Percentiles rank a stretch among this genome's conserved stretches.
Conservation (phyloP, 2,329 filamentous ascomycete species). For the Fusarium sarcochroum region DNA sequence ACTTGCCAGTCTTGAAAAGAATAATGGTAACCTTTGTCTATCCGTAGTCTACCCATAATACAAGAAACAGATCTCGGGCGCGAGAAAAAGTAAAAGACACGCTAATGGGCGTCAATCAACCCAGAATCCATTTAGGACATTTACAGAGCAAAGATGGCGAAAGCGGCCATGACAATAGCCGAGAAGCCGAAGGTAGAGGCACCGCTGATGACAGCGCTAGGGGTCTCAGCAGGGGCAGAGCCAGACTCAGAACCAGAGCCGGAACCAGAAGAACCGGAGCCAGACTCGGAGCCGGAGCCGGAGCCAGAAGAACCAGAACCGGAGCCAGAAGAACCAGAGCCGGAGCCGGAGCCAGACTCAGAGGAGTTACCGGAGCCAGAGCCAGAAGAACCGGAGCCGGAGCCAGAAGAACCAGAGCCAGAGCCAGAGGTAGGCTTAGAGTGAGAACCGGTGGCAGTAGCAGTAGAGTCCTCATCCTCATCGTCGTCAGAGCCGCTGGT, state of each 20-base stretch:
- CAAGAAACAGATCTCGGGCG: slow-evolving; percentile 48
- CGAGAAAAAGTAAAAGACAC: slow-evolving; percentile 46
- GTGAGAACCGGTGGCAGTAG: slow-evolving; percentile 32
- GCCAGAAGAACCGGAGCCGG: slow-evolving; percentile 18
- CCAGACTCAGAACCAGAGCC: slow-evolving; percentile 24
- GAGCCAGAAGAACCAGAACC: slow-evolving; percentile 17
- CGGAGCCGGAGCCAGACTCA: slow-evolving; percentile 17
- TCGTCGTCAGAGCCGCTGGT: slow-evolving; percentile 66
- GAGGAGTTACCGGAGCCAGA: slow-evolving; percentile 23
- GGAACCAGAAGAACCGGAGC: slow-evolving; percentile 15
- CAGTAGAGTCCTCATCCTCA: slow-evolving; percentile 63
- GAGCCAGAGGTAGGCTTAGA: slow-evolving; percentile 28
- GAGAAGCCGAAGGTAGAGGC: slow-evolving; percentile 40
- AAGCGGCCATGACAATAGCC: slow-evolving; percentile 35
- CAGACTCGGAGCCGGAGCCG: slow-evolving; percentile 28
- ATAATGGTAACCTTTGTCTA: slow-evolving; percentile 46
- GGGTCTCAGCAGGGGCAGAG: slow-evolving; percentile 37
- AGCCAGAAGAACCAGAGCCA: slow-evolving; percentile 22
- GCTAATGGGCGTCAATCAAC: slow-evolving; percentile 44
- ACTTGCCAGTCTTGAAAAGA: slow-evolving; percentile 10
- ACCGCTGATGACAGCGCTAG: slow-evolving; percentile 30
- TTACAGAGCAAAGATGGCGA: slow-evolving; percentile 47
- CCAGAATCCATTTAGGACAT: slow-evolving; percentile 43
- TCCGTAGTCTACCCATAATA: slow-evolving; percentile 50
- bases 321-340: slow-evolving; percentile 28